These are phyloP conservation scores for Vitis riparia DNA, from an alignment of 164 flowering plant species.

Conservation along the genomic window DNA sequence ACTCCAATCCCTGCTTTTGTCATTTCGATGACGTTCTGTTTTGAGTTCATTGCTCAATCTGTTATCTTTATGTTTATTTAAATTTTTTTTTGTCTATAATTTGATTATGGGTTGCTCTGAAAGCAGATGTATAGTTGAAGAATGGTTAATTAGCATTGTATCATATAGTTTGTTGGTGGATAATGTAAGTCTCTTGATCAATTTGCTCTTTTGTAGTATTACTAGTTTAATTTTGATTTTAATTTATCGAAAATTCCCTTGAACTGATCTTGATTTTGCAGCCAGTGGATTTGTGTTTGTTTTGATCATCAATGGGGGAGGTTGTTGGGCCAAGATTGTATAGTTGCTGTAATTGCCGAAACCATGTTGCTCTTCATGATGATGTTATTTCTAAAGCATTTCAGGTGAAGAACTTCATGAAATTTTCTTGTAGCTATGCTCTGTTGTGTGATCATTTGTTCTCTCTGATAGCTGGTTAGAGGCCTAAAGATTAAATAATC, in stretches of 20 bases:
- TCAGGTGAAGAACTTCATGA: conserved; percentile 38
- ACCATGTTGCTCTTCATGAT: conserved; percentile 66
- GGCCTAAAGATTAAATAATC: not conserved
- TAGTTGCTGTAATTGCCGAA: conserved; percentile 70
- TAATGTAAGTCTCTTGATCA: not conserved
- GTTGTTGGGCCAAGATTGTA: conserved; percentile 55
- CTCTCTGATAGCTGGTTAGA: not conserved
- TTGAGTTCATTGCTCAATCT: too few species aligned
- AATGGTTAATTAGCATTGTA: not conserved
- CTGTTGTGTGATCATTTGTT: not conserved
- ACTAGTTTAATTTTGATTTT: not conserved
- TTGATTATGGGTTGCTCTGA: too few species aligned
- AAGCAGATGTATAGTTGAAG: conserved; percentile 2
- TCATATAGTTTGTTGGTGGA: not conserved
- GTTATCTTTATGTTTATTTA: too few species aligned
- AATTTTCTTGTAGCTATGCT: not conserved
- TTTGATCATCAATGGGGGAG: conserved; percentile 36
- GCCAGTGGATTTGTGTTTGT: conserved; percentile 3
- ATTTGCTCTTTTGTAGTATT: not conserved
- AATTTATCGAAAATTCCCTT: not conserved
- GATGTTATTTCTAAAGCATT: conserved; percentile 69
- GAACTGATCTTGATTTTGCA: conserved; percentile 2
- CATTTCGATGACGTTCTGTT: not conserved
- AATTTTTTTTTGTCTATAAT: too few species aligned
- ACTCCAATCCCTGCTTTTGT: not conserved